Evolutionary conservation across 257 asterid genomes (phyloP), one percentile per base, ranked within the genome.

Genomic region (Rehmannia glutinosa): DNA sequence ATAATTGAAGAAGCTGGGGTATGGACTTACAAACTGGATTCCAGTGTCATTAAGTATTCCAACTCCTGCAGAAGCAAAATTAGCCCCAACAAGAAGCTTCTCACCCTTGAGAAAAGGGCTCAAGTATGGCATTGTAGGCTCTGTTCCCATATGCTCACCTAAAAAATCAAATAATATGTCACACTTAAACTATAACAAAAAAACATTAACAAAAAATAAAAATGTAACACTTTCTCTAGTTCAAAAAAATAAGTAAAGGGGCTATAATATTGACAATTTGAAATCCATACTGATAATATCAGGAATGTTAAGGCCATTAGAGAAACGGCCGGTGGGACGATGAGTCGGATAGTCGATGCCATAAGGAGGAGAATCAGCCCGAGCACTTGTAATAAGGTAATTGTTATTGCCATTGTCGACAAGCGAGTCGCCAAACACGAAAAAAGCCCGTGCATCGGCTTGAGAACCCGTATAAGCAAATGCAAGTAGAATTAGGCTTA

Each of bases 21-120:
- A 32, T 3, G 4, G 4, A 68, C 96, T 47, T 81, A 89, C 98
- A 80, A 92, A 92, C 58, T 92, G 98, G 62, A 89, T 35, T 64
- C 98, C 98, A 3, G 97, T 92, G 78, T 92, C 98, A 51, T 92
- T 86, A 39, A 92, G 97, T 45, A 92, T 81, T 49, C 98, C 98
- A 57, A 92, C 92, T 0, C 97, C 97, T 0, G 98, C 97, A 20
- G 98, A 92, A 53, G 98, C 98, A 64, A 92, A 92, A 65, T 92
- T 92, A 15, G 98, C 95, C 10, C 98, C 98, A 49, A 76, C 85
- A 30, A 89, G 96, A 68, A 92, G 86, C 42, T 27, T 65, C 6
- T 85, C 28, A 35, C 96, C 96, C 4, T 1, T 77, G 1, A 80
- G 78, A 32, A 42, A 36, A 30, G 98, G 97, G 68, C 83, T 82